Percentiles rank a stretch among this genome's conserved stretches.
Evolutionary conservation across 1,284 basidiomycete genomes (phyloP).

Genomic region (Meira miltonrushii): DNA sequence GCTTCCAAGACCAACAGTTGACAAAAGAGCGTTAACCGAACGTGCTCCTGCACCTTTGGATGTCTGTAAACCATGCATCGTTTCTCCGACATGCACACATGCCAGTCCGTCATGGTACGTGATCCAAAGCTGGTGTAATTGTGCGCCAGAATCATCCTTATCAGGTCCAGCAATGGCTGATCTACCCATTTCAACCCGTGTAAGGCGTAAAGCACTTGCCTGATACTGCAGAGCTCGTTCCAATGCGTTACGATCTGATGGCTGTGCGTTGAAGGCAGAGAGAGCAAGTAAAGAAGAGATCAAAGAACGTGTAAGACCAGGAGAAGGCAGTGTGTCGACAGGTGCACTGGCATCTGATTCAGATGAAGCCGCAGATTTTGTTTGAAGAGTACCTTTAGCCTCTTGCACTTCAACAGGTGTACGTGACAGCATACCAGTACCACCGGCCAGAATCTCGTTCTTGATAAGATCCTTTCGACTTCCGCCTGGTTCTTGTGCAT

Average conservation of each 20-base stretch:
- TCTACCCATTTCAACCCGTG: conserved; percentile 18
- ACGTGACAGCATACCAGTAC: neutral
- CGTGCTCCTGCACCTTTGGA: neutral
- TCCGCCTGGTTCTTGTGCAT: neutral
- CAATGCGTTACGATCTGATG: conserved; percentile 14
- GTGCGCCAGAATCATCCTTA: neutral
- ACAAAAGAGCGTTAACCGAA: neutral
- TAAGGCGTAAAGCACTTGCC: conserved; percentile 27
- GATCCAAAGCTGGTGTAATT: conserved; percentile 34
- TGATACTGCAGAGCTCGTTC: conserved; percentile 31
- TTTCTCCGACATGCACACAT: conserved; percentile 41
- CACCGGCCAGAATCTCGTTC: conserved; percentile 4
- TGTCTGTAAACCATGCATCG: conserved; percentile 28
- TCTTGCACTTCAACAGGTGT: neutral
- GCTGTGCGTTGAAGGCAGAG: conserved; percentile 32
- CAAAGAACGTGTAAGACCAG: conserved; percentile 26
- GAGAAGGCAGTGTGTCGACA: neutral
- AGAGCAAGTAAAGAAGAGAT: conserved; percentile 31
- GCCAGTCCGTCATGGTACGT: conserved; percentile 29
- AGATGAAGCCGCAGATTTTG: neutral
- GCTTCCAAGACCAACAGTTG: conserved; percentile 1
- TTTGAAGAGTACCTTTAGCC: neutral
- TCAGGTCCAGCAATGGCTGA: neutral
- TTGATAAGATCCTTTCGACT: neutral
- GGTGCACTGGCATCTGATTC: neutral